Evolutionary conservation across 768 basidiomycete species (phyloP), one percentile per base, ranked within the genome.

Genomic region (Suillus paluster): DNA sequence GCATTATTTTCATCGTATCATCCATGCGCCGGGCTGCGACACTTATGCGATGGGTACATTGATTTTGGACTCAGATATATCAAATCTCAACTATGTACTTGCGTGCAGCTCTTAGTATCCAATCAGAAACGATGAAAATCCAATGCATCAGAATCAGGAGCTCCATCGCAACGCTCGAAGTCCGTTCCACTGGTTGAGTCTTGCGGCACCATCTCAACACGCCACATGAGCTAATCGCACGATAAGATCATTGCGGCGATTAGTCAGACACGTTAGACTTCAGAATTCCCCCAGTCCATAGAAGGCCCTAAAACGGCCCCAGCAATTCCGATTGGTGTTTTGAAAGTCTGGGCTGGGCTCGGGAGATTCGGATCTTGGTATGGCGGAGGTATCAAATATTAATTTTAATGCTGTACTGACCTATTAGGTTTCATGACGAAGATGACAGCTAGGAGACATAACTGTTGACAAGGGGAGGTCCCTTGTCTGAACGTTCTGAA

Each of bases 381-480:
- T 50, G 19, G 48, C 48, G 48, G 30, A 50, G 19, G 50, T 33
- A 52, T 33, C 50, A 54, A 15, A 36, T 36, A 53, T 54, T 48
- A 48, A 27, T 27, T 17, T 36, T 15, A 53, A 53, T 53, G 33
- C 34, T 36, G 50, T 34, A 8, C 8, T 50, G 14, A 4, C 2
- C 11, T 19, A 41, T 48, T 19, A 15, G 14, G 25, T 34, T 58
- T 64, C 23, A 27, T 46, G 57, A 36, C 39, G 39, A 25, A 52
- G 44, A 36, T 21, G 41, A 46, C 39, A 33, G 33, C 30, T 27
- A 55, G 62, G 45, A 38, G 58, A 61, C 68, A 45, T 50, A n/a
- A n/a, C n/a, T 63, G 38, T 53, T 52, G 57, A 52, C 21, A 59
- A 50, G 21, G 53, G 53, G 11, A 19, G 33, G 14, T 46, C 25